Evolutionary conservation across 176 grass and related monocot genomes (phyloP).

Genomic region (Aegilops umbellulata): DNA sequence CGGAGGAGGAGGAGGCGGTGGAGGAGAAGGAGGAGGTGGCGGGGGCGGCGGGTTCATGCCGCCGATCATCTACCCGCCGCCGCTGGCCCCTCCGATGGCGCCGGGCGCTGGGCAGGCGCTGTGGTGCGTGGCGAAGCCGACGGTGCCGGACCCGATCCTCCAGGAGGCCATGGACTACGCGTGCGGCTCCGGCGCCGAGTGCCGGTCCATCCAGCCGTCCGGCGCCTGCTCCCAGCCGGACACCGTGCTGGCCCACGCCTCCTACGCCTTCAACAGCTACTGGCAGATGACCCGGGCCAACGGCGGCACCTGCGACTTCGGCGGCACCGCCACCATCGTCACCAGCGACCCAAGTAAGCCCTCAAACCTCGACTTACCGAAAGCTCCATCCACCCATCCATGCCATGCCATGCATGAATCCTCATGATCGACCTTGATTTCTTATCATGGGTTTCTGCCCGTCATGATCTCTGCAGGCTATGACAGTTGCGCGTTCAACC

Average conservation of each 20-base stretch:
- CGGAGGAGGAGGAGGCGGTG: too few species aligned
- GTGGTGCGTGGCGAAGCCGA: constrained; percentile 95
- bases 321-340: constrained; percentile 77
- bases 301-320: constrained; percentile 81
- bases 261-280: constrained; percentile 87
- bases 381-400: too few species aligned
- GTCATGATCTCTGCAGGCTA: constrained; percentile 46
- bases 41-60: constrained; percentile 41
- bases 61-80: constrained; percentile 79
- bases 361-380: not conserved
- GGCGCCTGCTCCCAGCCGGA: constrained; percentile 72
- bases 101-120: constrained; percentile 43
- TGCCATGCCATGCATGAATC: not conserved
- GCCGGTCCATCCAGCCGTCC: constrained; percentile 48
- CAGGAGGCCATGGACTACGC: constrained; percentile 95
- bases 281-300: constrained; percentile 59
- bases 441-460: not conserved
- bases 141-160: constrained; percentile 83
- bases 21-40: not conserved
- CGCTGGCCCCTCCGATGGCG: constrained; percentile 47
- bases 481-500: constrained; percentile 54
- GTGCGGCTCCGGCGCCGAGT: constrained; percentile 64
- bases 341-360: constrained; percentile 69
- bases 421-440: not conserved
- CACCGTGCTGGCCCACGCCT: constrained; percentile 75